phyloP scores from a whole-genome alignment of 176 grass and related monocot species.

The Rhynchospora tenuis region DNA sequence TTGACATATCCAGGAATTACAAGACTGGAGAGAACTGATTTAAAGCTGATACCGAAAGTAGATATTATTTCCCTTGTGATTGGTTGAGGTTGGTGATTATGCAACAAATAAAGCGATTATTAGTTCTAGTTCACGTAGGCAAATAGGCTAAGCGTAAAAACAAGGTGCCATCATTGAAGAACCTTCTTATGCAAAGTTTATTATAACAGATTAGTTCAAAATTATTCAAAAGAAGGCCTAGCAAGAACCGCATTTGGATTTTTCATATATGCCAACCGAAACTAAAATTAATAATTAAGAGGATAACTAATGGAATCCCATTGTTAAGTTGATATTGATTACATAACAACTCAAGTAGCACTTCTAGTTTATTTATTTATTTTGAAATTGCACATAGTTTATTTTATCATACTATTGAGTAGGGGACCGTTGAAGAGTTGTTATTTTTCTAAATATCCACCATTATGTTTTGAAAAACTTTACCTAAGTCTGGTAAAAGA shows the following conservation, averaged over 20 bases:
- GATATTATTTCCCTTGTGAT: background rate
- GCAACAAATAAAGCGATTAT: background rate
- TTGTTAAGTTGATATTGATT: conserved; percentile 1
- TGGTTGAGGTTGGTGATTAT: background rate
- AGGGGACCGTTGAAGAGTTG: background rate
- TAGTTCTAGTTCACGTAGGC: background rate
- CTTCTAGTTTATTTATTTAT: too few species aligned
- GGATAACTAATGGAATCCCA: background rate
- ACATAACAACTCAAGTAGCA: background rate
- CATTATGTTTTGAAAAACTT: background rate
- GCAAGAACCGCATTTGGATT: background rate
- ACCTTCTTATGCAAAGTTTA: background rate
- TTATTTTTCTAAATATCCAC: background rate
- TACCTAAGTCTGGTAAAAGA: background rate
- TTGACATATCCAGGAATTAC: too few species aligned
- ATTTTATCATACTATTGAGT: background rate
- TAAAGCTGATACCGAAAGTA: background rate
- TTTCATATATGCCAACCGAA: conserved; percentile 1
- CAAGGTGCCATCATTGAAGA: background rate
- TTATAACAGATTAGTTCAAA: background rate
- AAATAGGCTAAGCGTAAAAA: background rate
- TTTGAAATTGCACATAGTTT: too few species aligned
- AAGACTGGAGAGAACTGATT: background rate
- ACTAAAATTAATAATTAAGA: background rate
- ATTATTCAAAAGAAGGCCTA: background rate